Evolutionary conservation across 768 basidiomycete species (phyloP), one percentile per base, ranked within the genome.

Genomic region (Trametes punicea): DNA sequence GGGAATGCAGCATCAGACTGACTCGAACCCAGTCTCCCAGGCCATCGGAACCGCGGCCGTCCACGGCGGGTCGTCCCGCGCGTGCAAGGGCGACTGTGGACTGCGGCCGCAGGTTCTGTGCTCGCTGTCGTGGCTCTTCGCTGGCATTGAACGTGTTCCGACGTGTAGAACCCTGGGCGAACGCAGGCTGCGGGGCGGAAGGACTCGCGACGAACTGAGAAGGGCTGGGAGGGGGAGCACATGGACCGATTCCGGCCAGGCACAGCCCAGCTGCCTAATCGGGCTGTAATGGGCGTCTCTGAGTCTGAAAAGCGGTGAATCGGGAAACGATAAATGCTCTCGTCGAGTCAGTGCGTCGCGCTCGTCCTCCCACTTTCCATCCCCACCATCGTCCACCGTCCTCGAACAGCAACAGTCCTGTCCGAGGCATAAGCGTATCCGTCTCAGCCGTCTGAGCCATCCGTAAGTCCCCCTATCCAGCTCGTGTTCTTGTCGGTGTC

Each of bases 221-320:
- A n/a, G n/a, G n/a, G 40, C 27, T 44, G 51, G 23, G 26, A 18
- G 39, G 18, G 47, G 18, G 40, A 44, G 56, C 56, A 57, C 56
- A 55, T 62, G 60, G 56, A 40, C 34, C 27, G 30, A 18, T 13
- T 42, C 48, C 48, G 23, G 42, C 44, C 60, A 62, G 60, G 60
- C 52, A 58, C 56, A 30, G 60, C 58, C 48, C 9, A 13, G 33
- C 26, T 64, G 31, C 48, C 53, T 42, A 42, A 48, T 48, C 47
- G 33, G 41, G n/a, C n/a, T 33, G 18, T 30, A 49, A 49, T 41
- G 42, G 56, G 67, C 67, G 67, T 34, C 65, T 69, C 67, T 69
- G 67, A 63, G 67, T 55, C 51, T 66, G 63, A 69, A 69, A 59
- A 57, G 64, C 63, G 45, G 59, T 64, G 67, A 57, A 62, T 31